Conservation (phyloP, 208 protist species). For the Polymyxa betae region DNA sequence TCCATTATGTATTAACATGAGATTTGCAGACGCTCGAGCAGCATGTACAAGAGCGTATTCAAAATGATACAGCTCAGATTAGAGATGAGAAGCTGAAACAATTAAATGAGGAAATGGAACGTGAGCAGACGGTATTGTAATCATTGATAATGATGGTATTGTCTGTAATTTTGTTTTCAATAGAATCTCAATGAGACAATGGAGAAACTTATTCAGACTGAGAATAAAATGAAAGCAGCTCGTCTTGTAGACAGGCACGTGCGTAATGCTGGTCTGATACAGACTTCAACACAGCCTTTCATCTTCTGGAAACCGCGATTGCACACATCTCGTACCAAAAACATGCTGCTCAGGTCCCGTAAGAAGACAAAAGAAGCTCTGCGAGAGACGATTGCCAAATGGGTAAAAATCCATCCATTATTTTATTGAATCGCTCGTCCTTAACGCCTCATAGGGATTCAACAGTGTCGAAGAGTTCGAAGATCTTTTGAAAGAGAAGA, state of each 20-base stretch:
- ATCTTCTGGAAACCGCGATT: background rate
- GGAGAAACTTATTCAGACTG: background rate
- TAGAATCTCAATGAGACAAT: background rate
- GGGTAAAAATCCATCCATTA: no score
- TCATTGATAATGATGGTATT: background rate
- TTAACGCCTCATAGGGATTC: no score
- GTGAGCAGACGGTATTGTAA: background rate
- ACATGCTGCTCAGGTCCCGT: background rate
- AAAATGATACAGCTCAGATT: background rate
- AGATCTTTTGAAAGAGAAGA: no score
- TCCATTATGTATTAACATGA: no score
- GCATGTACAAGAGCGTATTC: slow-evolving; percentile 1
- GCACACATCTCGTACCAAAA: background rate
- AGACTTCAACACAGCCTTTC: background rate
- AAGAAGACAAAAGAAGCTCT: background rate
- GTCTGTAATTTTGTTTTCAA: background rate
- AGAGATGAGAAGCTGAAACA: background rate
- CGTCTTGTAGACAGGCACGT: background rate
- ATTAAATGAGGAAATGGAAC: background rate
- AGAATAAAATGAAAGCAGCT: background rate
- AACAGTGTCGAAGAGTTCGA: no score
- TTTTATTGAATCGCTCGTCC: no score
- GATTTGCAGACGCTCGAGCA: background rate
- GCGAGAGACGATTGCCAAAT: background rate
- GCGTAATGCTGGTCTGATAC: background rate